These are phyloP conservation scores for Psilocybe cyanescens DNA, from an alignment of 768 basidiomycete species.

Conservation along the genomic window DNA sequence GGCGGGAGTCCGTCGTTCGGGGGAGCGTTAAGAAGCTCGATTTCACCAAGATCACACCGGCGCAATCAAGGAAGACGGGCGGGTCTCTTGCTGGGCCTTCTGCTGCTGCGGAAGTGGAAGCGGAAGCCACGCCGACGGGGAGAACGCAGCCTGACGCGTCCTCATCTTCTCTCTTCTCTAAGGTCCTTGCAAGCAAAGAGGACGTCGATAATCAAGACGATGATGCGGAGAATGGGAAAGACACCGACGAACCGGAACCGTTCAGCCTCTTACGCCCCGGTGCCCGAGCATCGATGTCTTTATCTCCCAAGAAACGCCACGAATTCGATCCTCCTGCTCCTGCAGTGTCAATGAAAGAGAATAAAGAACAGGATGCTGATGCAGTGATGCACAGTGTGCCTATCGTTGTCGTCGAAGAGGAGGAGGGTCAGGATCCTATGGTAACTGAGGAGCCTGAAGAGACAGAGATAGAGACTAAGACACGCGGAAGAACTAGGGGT, in stretches of 20 bases:
- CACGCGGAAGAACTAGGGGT: constrained; percentile 12
- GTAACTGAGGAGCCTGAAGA: not conserved
- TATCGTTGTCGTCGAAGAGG: constrained; percentile 10
- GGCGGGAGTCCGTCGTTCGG: not conserved
- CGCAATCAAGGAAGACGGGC: not conserved
- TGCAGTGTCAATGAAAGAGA: not conserved
- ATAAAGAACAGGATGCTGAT: not conserved
- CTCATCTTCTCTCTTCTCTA: not conserved
- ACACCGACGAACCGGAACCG: constrained; percentile 13
- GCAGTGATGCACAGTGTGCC: constrained; percentile 9
- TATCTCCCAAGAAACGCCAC: not conserved
- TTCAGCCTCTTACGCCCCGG: constrained; percentile 27
- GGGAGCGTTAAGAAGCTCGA: constrained; percentile 26
- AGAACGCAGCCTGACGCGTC: not conserved
- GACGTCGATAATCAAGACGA: not conserved
- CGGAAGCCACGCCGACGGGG: not conserved
- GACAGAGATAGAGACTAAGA: constrained; percentile 6
- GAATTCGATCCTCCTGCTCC: not conserved
- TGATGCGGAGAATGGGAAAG: not conserved
- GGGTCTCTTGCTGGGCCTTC: not conserved
- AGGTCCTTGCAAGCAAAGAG: not conserved
- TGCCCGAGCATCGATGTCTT: constrained; percentile 7
- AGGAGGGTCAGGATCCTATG: not conserved
- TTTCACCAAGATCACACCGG: constrained; percentile 21
- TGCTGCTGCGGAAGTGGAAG: not conserved